These are phyloP conservation scores for Psophocarpus tetragonolobus DNA, from an alignment of 306 rosid genomes.

Conservation along the genomic window DNA sequence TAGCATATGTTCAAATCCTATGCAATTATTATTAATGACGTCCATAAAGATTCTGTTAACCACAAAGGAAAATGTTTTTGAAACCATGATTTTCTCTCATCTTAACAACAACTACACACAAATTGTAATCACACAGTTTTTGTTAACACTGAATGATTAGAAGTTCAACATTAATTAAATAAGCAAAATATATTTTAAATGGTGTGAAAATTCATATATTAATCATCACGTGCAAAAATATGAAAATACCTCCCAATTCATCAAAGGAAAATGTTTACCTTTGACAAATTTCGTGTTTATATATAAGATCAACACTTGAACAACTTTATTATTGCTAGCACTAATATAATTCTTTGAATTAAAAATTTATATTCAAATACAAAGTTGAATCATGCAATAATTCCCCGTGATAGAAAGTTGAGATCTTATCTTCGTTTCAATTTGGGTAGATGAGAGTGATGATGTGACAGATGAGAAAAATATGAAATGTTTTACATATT, in stretches of 20 bases:
- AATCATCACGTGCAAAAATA: neutral
- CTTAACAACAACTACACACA: neutral
- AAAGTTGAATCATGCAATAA: conserved; percentile 10
- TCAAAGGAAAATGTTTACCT: neutral
- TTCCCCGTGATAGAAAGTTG: conserved; percentile 8
- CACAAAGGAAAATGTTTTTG: conserved; percentile 12
- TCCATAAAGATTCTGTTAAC: conserved; percentile 25
- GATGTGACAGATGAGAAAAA: conserved; percentile 30
- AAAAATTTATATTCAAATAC: neutral
- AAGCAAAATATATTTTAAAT: neutral
- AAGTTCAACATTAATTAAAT: conserved; percentile 1
- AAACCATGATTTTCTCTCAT: conserved; percentile 8
- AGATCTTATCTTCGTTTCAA: neutral
- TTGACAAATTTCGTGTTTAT: neutral
- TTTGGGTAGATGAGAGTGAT: neutral
- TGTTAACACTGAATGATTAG: conserved; percentile 14
- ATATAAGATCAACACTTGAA: neutral
- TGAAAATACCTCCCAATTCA: neutral
- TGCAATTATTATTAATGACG: conserved; percentile 21
- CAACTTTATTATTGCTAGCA: neutral
- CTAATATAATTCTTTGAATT: neutral
- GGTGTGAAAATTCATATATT: conserved; percentile 7
- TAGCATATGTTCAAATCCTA: neutral
- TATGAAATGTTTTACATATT: conserved; percentile 26
- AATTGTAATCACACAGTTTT: neutral